Percentiles rank a stretch among this genome's conserved stretches.
These are phyloP conservation scores for Phytophthora podocarpi DNA, from an alignment of 352 stramenopile genomes.

Conservation along the genomic window DNA sequence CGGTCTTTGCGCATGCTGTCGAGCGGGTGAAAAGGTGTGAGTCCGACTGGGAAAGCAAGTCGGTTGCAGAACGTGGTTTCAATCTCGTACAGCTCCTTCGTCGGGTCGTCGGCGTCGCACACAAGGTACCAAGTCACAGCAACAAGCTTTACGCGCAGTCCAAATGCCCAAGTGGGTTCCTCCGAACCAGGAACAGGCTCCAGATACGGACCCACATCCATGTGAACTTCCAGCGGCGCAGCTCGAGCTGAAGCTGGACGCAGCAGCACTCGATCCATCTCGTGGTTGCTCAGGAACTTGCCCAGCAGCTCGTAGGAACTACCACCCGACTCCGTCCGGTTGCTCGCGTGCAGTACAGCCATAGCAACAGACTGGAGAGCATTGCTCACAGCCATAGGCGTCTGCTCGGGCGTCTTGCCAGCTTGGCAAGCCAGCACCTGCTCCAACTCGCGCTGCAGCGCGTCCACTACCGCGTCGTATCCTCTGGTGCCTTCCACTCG, in stretches of 20 bases:
- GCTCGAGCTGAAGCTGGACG: constrained; percentile 69
- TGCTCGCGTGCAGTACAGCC: constrained; percentile 60
- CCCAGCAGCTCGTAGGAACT: constrained; percentile 72
- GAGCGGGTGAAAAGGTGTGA: constrained; percentile 58
- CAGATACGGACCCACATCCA: constrained; percentile 67
- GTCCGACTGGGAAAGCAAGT: constrained; percentile 59
- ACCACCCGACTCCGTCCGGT: constrained; percentile 80
- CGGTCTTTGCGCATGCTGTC: constrained; percentile 56
- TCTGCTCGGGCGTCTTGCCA: constrained; percentile 36
- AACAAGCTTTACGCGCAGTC: constrained; percentile 52
- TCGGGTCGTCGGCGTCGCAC: constrained; percentile 73
- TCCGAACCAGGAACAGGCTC: constrained; percentile 21
- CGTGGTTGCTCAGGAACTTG: constrained; percentile 58
- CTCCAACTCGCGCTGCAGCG: constrained; percentile 51
- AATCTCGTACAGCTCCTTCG: constrained; percentile 54
- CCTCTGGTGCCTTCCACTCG: constrained; percentile 49
- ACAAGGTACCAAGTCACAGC: constrained; percentile 76
- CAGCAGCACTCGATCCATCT: constrained; percentile 63
- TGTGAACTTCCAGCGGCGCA: constrained; percentile 52
- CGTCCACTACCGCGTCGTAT: constrained; percentile 65
- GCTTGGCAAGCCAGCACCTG: constrained; percentile 32
- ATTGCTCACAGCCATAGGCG: constrained; percentile 39
- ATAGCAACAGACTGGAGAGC: constrained; percentile 37
- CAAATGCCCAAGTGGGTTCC: constrained; percentile 55
- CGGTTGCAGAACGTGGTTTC: constrained; percentile 67